Conservation (phyloP, 345 rosid genomes). For the Excoecaria cochinchinensis region DNA sequence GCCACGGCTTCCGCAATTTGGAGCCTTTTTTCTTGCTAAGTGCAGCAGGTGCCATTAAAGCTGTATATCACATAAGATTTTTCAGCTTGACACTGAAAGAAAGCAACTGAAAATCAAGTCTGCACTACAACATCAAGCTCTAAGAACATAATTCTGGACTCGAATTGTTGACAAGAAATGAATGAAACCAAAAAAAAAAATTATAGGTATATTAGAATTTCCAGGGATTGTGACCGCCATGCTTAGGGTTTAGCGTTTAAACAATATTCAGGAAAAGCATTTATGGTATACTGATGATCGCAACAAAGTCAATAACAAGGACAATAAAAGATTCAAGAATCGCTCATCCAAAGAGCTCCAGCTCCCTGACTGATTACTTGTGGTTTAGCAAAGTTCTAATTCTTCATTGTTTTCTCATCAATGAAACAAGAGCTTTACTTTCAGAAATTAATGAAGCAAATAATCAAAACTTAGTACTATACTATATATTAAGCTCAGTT, state of each 20-base stretch:
- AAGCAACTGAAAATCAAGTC: not conserved
- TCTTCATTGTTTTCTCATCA: too few species aligned
- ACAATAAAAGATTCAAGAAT: not conserved
- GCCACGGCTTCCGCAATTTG: not conserved
- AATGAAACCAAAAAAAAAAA: not conserved
- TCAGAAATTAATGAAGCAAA: too few species aligned
- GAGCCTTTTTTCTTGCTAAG: conserved; percentile 2
- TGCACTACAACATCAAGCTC: not conserved
- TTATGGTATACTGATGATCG: not conserved
- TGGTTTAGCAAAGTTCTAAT: not conserved
- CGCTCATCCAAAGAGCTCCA: not conserved
- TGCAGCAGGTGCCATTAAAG: conserved; percentile 4
- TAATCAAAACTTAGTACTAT: too few species aligned
- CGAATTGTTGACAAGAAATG: not conserved
- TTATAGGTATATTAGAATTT: too few species aligned
- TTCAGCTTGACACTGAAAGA: not conserved
- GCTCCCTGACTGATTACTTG: not conserved
- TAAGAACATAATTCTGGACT: not conserved
- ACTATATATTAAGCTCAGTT: too few species aligned
- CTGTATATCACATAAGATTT: not conserved
- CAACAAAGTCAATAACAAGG: not conserved
- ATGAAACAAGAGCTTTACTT: too few species aligned
- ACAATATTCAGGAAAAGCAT: not conserved
- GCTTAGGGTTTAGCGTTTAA: too few species aligned
- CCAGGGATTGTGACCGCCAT: not conserved